A percentile compares a stretch with the other conserved stretches of the same genome.
phyloP scores from a whole-genome alignment of 2,329 filamentous ascomycete genomes.

The Claviceps pazoutovae region DNA sequence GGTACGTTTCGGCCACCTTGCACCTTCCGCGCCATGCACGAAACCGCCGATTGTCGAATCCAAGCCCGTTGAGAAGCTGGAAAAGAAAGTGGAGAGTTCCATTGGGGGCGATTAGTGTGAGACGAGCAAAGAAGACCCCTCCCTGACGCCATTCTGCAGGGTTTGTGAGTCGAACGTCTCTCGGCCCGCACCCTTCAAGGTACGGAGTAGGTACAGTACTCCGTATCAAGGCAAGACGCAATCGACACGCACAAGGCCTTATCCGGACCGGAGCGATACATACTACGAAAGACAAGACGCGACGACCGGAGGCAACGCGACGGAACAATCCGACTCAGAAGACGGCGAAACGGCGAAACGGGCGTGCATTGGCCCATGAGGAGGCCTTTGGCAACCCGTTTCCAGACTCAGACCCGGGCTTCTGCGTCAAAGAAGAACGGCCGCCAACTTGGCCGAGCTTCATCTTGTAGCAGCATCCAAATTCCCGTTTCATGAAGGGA shows the following conservation, averaged over 20 bases:
- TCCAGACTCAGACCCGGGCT: too few relatives aligned
- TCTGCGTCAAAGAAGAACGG: too few relatives aligned
- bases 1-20: background rate
- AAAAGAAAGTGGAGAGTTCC: background rate
- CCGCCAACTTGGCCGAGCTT: background rate
- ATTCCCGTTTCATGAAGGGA: too few relatives aligned
- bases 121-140: background rate
- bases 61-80: background rate
- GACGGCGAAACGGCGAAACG: background rate
- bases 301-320: background rate
- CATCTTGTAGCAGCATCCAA: background rate
- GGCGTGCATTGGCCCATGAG: too few relatives aligned
- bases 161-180: conserved; percentile 6
- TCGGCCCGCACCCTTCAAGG: conserved; percentile 1
- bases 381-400: background rate
- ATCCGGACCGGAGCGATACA: background rate
- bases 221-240: background rate
- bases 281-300: background rate
- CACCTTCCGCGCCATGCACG: background rate
- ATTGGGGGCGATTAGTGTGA: background rate
- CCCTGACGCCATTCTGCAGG: conserved; percentile 1
- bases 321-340: background rate
- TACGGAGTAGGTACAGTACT: background rate
- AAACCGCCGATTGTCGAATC: background rate
- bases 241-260: background rate